These are phyloP conservation scores for Rhodotorula diobovata DNA, from an alignment of 768 basidiomycete species.

Conservation along the genomic window DNA sequence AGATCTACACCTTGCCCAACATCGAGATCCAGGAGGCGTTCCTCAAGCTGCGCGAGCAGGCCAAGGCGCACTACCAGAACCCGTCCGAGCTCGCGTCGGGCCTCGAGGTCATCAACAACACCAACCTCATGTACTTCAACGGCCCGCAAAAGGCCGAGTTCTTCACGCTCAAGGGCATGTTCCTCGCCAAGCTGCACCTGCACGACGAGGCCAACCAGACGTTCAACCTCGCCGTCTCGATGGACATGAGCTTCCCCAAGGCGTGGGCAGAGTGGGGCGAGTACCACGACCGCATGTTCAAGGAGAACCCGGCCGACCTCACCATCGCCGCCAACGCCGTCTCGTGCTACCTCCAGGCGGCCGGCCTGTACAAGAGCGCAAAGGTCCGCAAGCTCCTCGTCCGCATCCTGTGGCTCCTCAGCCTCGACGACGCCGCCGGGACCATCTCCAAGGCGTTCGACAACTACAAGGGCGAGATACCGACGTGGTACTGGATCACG, in stretches of 20 bases:
- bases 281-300: slow-evolving; percentile 88
- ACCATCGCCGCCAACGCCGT: slow-evolving; percentile 81
- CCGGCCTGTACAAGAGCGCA: slow-evolving; percentile 85
- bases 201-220: slow-evolving; percentile 85
- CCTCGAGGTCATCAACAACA: slow-evolving; percentile 98
- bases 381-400: slow-evolving; percentile 88
- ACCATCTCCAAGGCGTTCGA: slow-evolving; percentile 50
- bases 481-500: slow-evolving; percentile 99
- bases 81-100: slow-evolving; percentile 88
- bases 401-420: slow-evolving; percentile 92
- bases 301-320: slow-evolving; percentile 61
- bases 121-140: slow-evolving; percentile 97
- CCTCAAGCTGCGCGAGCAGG: slow-evolving; percentile 95
- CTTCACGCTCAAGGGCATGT: slow-evolving; percentile 97
- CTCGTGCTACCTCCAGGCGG: slow-evolving; percentile 95
- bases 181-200: slow-evolving; percentile 72
- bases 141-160: slow-evolving; percentile 93
- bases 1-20: slow-evolving; percentile 97
- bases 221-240: slow-evolving; percentile 90
- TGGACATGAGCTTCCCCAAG: slow-evolving; percentile 90
- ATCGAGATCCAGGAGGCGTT: slow-evolving; percentile 99
- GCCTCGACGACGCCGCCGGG: slow-evolving; percentile 67
- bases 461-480: slow-evolving; percentile 88
- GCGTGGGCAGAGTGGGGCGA: slow-evolving; percentile 99
- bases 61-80: slow-evolving; percentile 94